These are phyloP conservation scores for Warburgia ugandensis DNA, from an alignment of 164 flowering plant genomes.

Conservation along the genomic window DNA sequence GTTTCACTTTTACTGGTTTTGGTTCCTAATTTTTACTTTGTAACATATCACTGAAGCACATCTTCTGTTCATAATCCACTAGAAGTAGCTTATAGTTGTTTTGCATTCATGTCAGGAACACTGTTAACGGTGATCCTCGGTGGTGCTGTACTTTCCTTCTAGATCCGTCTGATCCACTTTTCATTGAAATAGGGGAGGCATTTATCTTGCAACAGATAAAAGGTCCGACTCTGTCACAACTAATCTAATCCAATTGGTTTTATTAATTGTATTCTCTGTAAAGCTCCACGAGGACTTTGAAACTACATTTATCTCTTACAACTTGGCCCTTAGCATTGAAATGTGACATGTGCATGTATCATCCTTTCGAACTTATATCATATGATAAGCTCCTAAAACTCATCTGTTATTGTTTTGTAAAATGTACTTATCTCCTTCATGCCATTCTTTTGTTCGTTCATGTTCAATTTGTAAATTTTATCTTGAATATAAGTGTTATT, in stretches of 20 bases:
- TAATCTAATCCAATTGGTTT: background rate
- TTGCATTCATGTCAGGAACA: constrained; percentile 81
- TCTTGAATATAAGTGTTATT: no score
- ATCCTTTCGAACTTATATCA: no score
- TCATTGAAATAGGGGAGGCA: constrained; percentile 80
- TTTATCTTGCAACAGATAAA: constrained; percentile 60
- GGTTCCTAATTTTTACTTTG: no score
- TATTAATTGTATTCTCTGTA: background rate
- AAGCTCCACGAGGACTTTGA: background rate
- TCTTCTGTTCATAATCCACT: background rate
- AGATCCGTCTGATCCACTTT: constrained; percentile 85
- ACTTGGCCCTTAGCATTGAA: background rate
- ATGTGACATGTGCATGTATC: background rate
- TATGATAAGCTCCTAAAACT: no score
- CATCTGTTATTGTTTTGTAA: no score
- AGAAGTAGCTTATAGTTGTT: no score
- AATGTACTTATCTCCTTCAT: no score
- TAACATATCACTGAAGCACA: no score
- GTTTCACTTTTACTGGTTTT: no score
- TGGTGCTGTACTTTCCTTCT: constrained; percentile 97
- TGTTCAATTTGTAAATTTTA: no score
- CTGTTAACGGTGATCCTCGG: constrained; percentile 66
- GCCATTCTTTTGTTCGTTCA: no score
- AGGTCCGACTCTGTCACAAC: constrained; percentile 32
- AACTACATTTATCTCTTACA: background rate